Conservation (phyloP, 2,329 filamentous ascomycete genomes). For the Diaporthe ampelina region DNA sequence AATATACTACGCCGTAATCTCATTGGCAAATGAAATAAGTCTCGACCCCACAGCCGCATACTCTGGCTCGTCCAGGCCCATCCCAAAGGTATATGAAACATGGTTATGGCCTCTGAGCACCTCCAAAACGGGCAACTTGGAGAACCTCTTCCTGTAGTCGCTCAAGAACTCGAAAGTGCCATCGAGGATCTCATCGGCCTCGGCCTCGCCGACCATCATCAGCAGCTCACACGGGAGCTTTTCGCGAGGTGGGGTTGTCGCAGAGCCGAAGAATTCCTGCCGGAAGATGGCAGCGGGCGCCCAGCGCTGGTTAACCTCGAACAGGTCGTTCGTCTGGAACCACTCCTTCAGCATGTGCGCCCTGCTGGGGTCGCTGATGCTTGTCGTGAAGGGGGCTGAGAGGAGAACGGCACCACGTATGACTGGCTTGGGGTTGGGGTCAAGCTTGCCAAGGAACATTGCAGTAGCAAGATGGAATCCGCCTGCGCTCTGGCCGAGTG, state of each 20-base stretch:
- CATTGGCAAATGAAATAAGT: slow-evolving; percentile 25
- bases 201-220: slow-evolving; percentile 41
- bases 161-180: slow-evolving; percentile 43
- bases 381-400: slow-evolving; percentile 35
- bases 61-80: slow-evolving; percentile 42
- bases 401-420: slow-evolving; percentile 41
- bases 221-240: slow-evolving; percentile 36
- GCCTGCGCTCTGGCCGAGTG: slow-evolving; percentile 44
- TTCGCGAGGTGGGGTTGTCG: not conserved
- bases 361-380: slow-evolving; percentile 10
- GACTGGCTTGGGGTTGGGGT: slow-evolving; percentile 28
- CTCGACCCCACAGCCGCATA: slow-evolving; percentile 36
- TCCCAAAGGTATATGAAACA: slow-evolving; percentile 42
- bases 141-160: slow-evolving; percentile 41
- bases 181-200: slow-evolving; percentile 43
- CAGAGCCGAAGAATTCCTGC: slow-evolving; percentile 30
- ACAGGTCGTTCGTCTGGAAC: slow-evolving; percentile 33
- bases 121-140: slow-evolving; percentile 42
- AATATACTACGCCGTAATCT: slow-evolving; percentile 7
- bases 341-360: slow-evolving; percentile 16
- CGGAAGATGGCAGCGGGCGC: slow-evolving; percentile 36
- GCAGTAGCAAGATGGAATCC: slow-evolving; percentile 41
- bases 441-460: slow-evolving; percentile 39
- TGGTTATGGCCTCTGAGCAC: slow-evolving; percentile 45
- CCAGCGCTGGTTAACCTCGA: slow-evolving; percentile 35